Conservation (phyloP, 768 basidiomycete species). For the Mycena leptocephala region DNA sequence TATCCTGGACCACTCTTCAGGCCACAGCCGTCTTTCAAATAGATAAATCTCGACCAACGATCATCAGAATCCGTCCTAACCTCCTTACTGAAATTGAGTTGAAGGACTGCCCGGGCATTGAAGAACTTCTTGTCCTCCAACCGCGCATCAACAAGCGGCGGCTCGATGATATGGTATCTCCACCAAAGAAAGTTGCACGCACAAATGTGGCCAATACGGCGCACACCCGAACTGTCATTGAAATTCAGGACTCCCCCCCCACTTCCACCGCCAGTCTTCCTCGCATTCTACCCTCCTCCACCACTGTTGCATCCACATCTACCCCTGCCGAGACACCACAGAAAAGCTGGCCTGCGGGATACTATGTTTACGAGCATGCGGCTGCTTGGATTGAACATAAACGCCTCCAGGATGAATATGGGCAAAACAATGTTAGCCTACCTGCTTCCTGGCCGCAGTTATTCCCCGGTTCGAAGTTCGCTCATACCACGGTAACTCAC, state of each 20-base stretch:
- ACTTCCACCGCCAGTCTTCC: background rate
- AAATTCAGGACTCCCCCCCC: background rate
- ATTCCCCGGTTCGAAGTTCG: background rate
- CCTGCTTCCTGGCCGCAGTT: background rate
- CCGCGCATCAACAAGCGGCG: background rate
- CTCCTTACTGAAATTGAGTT: background rate
- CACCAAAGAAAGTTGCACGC: background rate
- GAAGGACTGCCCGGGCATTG: background rate
- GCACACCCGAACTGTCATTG: background rate
- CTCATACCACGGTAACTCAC: background rate
- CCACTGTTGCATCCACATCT: background rate
- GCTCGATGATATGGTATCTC: background rate
- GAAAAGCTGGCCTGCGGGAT: background rate
- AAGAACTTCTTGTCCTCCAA: background rate
- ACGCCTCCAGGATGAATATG: background rate
- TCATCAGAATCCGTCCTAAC: constrained; percentile 3
- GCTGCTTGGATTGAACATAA: background rate
- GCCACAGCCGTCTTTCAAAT: background rate
- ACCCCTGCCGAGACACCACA: background rate
- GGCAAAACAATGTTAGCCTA: background rate
- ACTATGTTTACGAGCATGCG: background rate
- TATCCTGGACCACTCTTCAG: constrained; percentile 9
- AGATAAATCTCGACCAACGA: background rate
- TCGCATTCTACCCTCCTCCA: background rate
- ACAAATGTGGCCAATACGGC: background rate